Base-by-base conservation (phyloP, 345 rosid genomes). In the Eutrema yunnanense region DNA sequence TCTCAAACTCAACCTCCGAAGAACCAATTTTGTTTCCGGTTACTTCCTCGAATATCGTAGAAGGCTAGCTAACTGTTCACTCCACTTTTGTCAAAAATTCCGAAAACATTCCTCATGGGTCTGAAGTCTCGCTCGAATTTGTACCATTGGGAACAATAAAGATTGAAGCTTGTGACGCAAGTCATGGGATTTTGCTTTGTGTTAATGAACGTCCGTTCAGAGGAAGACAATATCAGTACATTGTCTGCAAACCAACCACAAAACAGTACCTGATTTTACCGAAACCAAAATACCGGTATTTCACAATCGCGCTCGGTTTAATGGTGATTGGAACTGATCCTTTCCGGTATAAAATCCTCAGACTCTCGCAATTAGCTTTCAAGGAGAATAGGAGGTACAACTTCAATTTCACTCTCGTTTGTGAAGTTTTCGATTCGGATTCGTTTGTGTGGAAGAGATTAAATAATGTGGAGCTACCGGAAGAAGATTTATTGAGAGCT, bases 181-280 rank as follows among this genome's bases (percentile, higher is more conserved):
- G 66, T 34, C 46, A 70, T 14, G 65, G 69, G 33, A 51, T 72
- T 27, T 61, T 72, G 61, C 68, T 72, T 32, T 72, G 69, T 41
- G 69, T 72, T 40, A 32, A 62, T 62, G 27, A 30, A 13, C 4
- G 2, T 29, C 62, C 52, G 50, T 32, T 4, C 36, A 26, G 16
- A 65, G 70, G 58, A 30, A 22, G 33, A 22, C 36, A 4, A 41
- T 41, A 51, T 2, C 27, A 11, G 27, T 50, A 50, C 27, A 51
- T 62, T 19, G 30, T 62, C n/a, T 72, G 75, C 34, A 72, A 71
- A 32, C 75, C 68, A 32, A 50, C 75, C 6, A 71, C 75, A 16
- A 30, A 62, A 62, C 68, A 71, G 32, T 61, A 61, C 32, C 2
- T 3, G 33, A 5, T 38, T 33, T 16, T 71, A 49, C 75, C 75